Conservation (phyloP, 768 basidiomycete species). For the Tubosaeta sp. region DNA sequence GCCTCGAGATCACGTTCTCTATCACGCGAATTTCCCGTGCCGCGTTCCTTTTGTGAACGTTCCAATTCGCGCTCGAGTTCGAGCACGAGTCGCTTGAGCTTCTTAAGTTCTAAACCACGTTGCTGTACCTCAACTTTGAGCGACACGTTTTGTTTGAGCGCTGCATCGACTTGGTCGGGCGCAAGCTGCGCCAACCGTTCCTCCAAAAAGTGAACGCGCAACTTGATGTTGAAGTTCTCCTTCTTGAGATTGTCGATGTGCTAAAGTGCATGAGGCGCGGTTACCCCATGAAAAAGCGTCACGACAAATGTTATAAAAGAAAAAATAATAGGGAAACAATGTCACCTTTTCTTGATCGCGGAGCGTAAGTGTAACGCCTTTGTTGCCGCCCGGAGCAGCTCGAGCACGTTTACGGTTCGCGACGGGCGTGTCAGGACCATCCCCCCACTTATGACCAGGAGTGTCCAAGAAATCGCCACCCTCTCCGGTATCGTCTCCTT, state of each 20-base stretch:
- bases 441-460: slow-evolving; percentile 50
- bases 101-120: slow-evolving; percentile 87
- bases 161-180: slow-evolving; percentile 89
- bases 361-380: slow-evolving; percentile 61
- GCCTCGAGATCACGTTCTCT: slow-evolving; percentile 76
- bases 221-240: slow-evolving; percentile 95
- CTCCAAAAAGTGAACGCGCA: slow-evolving; percentile 93
- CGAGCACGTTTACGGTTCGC: slow-evolving; percentile 44
- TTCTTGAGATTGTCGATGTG: slow-evolving; percentile 95
- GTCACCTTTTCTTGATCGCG: slow-evolving; percentile 94
- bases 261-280: slow-evolving; percentile 37
- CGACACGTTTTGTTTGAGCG: slow-evolving; percentile 87
- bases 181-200: slow-evolving; percentile 87
- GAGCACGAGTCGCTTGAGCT: slow-evolving; percentile 81
- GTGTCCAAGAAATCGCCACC: slow-evolving; percentile 50
- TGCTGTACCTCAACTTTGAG: slow-evolving; percentile 92
- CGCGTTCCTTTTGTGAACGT: slow-evolving; percentile 53
- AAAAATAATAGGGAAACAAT: background rate
- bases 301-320: background rate
- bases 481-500: slow-evolving; percentile 35
- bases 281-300: background rate
- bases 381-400: slow-evolving; percentile 25
- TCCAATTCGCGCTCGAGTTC: slow-evolving; percentile 82
- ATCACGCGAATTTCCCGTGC: slow-evolving; percentile 35
- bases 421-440: slow-evolving; percentile 48